phyloP scores from a whole-genome alignment of 2,329 filamentous ascomycete genomes.

The Chalaropsis ovoidea region DNA sequence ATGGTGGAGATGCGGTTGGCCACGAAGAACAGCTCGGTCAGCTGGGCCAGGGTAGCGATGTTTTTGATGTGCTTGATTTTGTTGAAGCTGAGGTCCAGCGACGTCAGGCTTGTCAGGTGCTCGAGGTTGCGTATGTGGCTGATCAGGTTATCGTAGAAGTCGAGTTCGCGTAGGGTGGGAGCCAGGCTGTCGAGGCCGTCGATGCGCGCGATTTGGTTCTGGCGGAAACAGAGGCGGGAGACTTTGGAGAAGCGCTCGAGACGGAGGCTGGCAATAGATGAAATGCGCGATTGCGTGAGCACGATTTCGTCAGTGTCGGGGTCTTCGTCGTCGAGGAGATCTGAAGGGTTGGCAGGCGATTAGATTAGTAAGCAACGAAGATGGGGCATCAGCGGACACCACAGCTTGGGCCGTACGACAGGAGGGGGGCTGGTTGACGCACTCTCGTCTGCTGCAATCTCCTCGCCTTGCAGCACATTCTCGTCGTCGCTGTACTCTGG shows the following conservation, averaged over 20 bases:
- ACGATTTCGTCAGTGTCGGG: conserved; percentile 66
- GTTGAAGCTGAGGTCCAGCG: conserved; percentile 90
- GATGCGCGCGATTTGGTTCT: conserved; percentile 78
- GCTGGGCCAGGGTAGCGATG: conserved; percentile 61
- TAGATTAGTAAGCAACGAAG: not conserved
- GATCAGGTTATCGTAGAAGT: conserved; percentile 94
- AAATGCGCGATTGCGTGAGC: conserved; percentile 75
- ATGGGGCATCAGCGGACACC: too few relatives aligned
- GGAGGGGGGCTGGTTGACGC: conserved; percentile 26
- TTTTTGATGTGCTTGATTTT: conserved; percentile 98
- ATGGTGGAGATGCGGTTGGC: conserved; percentile 89
- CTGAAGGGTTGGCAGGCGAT: conserved; percentile 32
- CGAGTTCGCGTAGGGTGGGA: conserved; percentile 65
- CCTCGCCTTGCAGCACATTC: conserved; percentile 58
- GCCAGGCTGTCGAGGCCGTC: conserved; percentile 60
- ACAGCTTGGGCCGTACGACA: not conserved
- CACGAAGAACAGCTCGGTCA: conserved; percentile 82
- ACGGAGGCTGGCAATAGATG: conserved; percentile 64
- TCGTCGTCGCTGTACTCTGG: conserved; percentile 71
- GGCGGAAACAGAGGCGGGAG: conserved; percentile 73
- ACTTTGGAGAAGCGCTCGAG: conserved; percentile 74
- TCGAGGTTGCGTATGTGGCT: conserved; percentile 78
- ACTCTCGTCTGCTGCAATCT: conserved; percentile 77
- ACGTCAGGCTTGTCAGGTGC: conserved; percentile 61
- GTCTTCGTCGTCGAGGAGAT: conserved; percentile 52